Conservation (phyloP, 345 rosid genomes). For the Gossypium bickii region DNA sequence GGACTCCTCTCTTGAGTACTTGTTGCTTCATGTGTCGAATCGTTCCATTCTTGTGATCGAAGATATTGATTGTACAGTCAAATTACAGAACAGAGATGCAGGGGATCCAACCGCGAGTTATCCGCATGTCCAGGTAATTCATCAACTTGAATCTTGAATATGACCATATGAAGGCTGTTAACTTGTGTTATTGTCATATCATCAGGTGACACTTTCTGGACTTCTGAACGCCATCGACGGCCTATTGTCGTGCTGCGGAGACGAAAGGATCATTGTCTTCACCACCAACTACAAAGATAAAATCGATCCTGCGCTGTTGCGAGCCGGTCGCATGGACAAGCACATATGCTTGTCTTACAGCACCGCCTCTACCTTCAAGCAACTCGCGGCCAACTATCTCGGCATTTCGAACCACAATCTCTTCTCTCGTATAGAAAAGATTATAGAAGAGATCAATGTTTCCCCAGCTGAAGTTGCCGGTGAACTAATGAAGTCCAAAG, state of each 20-base stretch:
- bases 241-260: conserved; percentile 41
- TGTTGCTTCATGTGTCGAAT: conserved; percentile 36
- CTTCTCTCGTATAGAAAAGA: conserved; percentile 21
- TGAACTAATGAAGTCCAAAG: conserved; percentile 31
- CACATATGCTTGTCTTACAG: conserved; percentile 38
- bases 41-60: conserved; percentile 46
- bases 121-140: background rate
- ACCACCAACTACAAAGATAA: conserved; percentile 42
- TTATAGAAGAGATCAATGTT: conserved; percentile 25
- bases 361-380: conserved; percentile 40
- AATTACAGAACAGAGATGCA: conserved; percentile 28
- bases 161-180: background rate
- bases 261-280: conserved; percentile 42
- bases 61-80: conserved; percentile 43
- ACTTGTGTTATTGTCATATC: background rate
- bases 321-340: conserved; percentile 45
- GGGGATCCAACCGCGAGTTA: background rate
- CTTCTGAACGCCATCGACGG: conserved; percentile 41
- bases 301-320: conserved; percentile 37
- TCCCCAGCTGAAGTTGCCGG: conserved; percentile 44
- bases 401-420: conserved; percentile 24
- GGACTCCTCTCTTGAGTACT: conserved; percentile 28
- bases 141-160: background rate
- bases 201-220: conserved; percentile 36
- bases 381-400: conserved; percentile 33